Conservation (phyloP, 2,329 filamentous ascomycete species). For the Pseudocercospora musae region DNA sequence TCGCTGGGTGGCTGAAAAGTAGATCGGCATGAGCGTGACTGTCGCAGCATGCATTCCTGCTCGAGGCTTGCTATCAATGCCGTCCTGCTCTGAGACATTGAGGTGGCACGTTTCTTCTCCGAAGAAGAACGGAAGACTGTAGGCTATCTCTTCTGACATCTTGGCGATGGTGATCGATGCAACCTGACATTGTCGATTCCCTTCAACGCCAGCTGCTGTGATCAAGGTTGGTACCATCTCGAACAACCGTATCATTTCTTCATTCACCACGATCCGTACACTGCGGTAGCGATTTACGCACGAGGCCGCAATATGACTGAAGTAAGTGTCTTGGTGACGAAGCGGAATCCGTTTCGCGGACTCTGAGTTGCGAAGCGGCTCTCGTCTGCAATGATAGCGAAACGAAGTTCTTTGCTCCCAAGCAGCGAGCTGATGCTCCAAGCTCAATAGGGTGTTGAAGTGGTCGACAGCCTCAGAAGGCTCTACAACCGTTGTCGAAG, state of each 20-base stretch:
- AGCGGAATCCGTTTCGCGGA: slow-evolving; percentile 1
- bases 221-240: background rate
- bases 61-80: background rate
- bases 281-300: slow-evolving; percentile 8
- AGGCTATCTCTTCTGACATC: slow-evolving; percentile 9
- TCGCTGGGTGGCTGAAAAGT: slow-evolving; percentile 1
- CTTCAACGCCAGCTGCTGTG: background rate
- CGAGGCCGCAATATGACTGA: slow-evolving; percentile 12
- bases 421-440: slow-evolving; percentile 5
- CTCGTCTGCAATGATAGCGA: background rate
- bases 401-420: slow-evolving; percentile 5
- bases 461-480: background rate
- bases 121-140: slow-evolving; percentile 12
- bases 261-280: slow-evolving; percentile 9
- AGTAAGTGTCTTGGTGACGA: slow-evolving; percentile 7
- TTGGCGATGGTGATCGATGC: background rate
- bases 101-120: slow-evolving; percentile 3
- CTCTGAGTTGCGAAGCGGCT: background rate
- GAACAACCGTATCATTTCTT: slow-evolving; percentile 10
- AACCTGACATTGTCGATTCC: background rate
- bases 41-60: slow-evolving; percentile 9
- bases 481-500: background rate
- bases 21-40: slow-evolving; percentile 11
- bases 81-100: background rate
- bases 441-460: background rate